These are phyloP conservation scores for Ophiocordyceps camponoti-saundersi DNA, from an alignment of 2,329 filamentous ascomycete species.

Conservation along the genomic window DNA sequence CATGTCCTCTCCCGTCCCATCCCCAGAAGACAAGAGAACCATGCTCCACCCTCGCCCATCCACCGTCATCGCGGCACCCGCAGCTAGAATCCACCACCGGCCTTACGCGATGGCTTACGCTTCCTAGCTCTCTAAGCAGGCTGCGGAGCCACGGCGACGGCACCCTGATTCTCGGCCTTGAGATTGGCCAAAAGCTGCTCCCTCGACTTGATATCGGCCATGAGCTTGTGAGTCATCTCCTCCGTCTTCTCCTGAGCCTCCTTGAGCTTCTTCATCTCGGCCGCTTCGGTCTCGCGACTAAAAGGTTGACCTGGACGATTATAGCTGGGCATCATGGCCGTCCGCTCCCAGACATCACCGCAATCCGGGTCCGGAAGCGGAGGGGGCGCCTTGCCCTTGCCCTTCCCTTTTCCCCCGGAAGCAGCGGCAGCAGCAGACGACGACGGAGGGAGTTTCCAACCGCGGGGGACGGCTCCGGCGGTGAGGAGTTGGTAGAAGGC, in stretches of 20 bases:
- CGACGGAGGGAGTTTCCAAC: conserved; percentile 14
- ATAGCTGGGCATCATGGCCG: conserved; percentile 56
- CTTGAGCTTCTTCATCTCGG: conserved; percentile 41
- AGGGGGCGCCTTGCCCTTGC: conserved; percentile 22
- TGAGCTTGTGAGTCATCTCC: conserved; percentile 40
- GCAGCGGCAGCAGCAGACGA: conserved; percentile 14
- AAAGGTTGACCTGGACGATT: conserved; percentile 56
- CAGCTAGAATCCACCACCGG: neutral
- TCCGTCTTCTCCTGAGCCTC: conserved; percentile 49
- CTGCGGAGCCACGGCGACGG: conserved; percentile 23
- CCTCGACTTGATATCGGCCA: conserved; percentile 45
- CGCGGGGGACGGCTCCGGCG: conserved; percentile 42
- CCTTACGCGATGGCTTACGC: conserved; percentile 2
- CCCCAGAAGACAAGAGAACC: too few relatives aligned
- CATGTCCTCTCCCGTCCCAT: too few relatives aligned
- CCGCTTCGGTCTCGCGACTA: conserved; percentile 50
- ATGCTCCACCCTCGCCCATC: too few relatives aligned
- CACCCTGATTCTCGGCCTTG: conserved; percentile 36
- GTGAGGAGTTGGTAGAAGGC: conserved; percentile 81
- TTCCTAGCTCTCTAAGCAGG: conserved; percentile 10
- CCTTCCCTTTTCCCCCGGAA: conserved; percentile 35
- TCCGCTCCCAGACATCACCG: conserved; percentile 44
- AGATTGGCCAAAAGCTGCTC: conserved; percentile 43
- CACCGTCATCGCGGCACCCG: too few relatives aligned
- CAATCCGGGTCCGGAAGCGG: conserved; percentile 18